Evolutionary conservation across 2,329 filamentous ascomycete genomes (phyloP).

Genomic region (Ciborinia camelliae): DNA sequence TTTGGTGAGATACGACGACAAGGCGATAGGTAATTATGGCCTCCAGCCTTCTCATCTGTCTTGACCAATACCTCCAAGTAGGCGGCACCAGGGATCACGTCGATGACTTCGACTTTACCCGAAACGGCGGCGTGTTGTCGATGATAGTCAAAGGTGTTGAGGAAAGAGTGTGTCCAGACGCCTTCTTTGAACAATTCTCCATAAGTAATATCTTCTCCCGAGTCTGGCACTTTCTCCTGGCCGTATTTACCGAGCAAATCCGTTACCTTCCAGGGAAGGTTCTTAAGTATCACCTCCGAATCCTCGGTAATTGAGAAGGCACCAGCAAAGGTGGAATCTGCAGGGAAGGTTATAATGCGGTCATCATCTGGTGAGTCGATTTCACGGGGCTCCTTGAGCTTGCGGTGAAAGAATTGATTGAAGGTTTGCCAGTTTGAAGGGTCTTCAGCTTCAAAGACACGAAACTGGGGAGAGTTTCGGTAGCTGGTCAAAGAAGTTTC

Average conservation of each 20-base stretch:
- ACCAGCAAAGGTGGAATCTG: slow-evolving; percentile 40
- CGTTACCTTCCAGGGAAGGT: slow-evolving; percentile 40
- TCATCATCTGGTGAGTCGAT: slow-evolving; percentile 39
- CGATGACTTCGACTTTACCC: slow-evolving; percentile 40
- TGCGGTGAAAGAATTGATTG: slow-evolving; percentile 43
- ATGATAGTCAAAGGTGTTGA: slow-evolving; percentile 43
- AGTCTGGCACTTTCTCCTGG: not conserved
- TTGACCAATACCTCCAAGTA: slow-evolving; percentile 40
- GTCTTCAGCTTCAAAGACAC: slow-evolving; percentile 36
- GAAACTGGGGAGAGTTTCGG: slow-evolving; percentile 36
- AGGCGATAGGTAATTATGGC: slow-evolving; percentile 2
- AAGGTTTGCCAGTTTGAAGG: slow-evolving; percentile 41
- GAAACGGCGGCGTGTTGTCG: slow-evolving; percentile 43
- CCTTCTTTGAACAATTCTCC: slow-evolving; percentile 41
- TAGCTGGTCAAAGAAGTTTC: slow-evolving; percentile 37
- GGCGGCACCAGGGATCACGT: slow-evolving; percentile 39
- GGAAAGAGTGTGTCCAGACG: slow-evolving; percentile 43
- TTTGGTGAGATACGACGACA: slow-evolving; percentile 21
- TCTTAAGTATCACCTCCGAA: slow-evolving; percentile 38
- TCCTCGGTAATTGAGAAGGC: slow-evolving; percentile 30
- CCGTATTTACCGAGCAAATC: slow-evolving; percentile 35
- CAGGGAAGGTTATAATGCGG: slow-evolving; percentile 43
- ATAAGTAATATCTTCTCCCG: slow-evolving; percentile 33
- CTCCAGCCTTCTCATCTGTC: slow-evolving; percentile 15
- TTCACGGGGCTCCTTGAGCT: slow-evolving; percentile 39